Percentiles rank a stretch among this genome's conserved stretches.
Evolutionary conservation across 441 rosid genomes (phyloP).

Genomic region (Pelargonium myrrhifolium): DNA sequence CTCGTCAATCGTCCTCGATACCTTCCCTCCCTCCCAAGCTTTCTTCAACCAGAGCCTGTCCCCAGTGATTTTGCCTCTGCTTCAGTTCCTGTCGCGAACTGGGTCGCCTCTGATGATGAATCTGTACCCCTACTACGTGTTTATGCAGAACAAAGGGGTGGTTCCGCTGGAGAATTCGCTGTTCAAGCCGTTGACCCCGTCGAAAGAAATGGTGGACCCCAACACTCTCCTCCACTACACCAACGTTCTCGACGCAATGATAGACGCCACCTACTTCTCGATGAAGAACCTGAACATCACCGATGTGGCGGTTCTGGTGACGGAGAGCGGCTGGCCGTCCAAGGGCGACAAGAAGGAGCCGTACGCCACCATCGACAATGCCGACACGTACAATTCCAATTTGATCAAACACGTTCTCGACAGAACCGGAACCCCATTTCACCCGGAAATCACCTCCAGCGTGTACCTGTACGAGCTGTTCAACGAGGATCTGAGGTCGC

Average conservation of each 20-base stretch:
- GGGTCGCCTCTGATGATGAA: slow-evolving; percentile 96
- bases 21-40: slow-evolving; percentile 92
- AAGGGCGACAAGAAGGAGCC: slow-evolving; percentile 83
- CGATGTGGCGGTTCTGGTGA: slow-evolving; percentile 75
- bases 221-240: slow-evolving; percentile 92
- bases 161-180: slow-evolving; percentile 87
- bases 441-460: slow-evolving; percentile 74
- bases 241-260: slow-evolving; percentile 88
- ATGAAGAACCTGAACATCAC: slow-evolving; percentile 84
- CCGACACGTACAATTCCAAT: slow-evolving; percentile 80
- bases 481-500: slow-evolving; percentile 71
- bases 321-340: slow-evolving; percentile 90
- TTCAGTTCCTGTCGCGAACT: slow-evolving; percentile 68
- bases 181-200: slow-evolving; percentile 80
- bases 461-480: slow-evolving; percentile 80
- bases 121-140: slow-evolving; percentile 88
- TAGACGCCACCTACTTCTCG: slow-evolving; percentile 84
- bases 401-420: slow-evolving; percentile 85
- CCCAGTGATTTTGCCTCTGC: slow-evolving; percentile 62
- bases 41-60: slow-evolving; percentile 83
- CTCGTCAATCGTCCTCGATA: slow-evolving; percentile 67
- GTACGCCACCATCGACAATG: slow-evolving; percentile 71
- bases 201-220: slow-evolving; percentile 95
- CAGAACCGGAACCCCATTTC: slow-evolving; percentile 73
- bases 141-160: slow-evolving; percentile 91